Base-by-base conservation (phyloP, 164 flowering plant genomes). In the Stephania yunnanensis region DNA sequence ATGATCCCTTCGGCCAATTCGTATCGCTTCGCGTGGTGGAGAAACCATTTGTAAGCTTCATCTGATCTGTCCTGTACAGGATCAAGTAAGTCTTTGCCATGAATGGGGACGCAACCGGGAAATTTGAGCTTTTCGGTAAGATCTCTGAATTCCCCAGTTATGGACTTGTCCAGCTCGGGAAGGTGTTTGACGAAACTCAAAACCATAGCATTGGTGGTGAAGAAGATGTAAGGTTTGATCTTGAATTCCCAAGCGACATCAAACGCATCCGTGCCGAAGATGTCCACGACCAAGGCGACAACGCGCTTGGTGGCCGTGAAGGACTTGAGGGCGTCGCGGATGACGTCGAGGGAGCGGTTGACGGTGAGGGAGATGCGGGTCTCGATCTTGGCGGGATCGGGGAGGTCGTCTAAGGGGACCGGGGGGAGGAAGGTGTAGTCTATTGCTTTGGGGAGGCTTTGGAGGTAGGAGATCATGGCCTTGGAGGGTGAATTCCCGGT, bases 191-290 rank as follows among this genome's bases (percentile, higher is more conserved):
- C 42, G 6, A 81, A 46, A 0, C 85, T 81, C 52, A 89, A 66
- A 0, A 9, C 55, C 84, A 77, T 81, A 15, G 85, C 85, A 0
- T 71, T 76, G 0, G 88, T 46, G 0, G 87, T 77, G 77, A 20
- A 86, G 79, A 87, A 87, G 6, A 87, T 72, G 76, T 81, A 87
- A 0, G 82, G 66, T 0, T 79, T 63, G 31, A 85, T 15, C 2
- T 72, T 70, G 31, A 84, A 71, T 44, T 89, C 87, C 10, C n/a
- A 10, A 2, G 86, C 87, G 0, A 85, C 73, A 8, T 83, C 86
- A 11, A 89, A 79, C 9, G 82, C 84, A 30, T 78, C 86, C 7
- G 80, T 76, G 4, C 82, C 85, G 44, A 86, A 86, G n/a, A 80
- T 70, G 68, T 87, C 90, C 20, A 77, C 85, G 1, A 89, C 78